Conservation (phyloP, 495 filamentous ascomycete genomes). For the Aspergillus coremiiformis region DNA sequence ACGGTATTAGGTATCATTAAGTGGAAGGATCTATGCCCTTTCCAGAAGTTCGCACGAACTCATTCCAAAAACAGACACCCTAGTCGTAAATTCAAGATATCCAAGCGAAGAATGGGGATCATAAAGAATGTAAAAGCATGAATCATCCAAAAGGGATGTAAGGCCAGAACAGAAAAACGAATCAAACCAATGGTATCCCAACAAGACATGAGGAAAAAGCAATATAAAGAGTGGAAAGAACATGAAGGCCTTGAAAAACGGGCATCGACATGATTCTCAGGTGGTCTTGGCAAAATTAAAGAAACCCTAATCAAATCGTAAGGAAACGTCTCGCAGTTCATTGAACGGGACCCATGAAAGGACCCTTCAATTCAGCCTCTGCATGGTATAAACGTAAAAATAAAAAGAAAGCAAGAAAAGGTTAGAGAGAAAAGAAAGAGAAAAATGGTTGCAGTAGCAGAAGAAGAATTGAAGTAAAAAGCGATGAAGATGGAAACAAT, state of each 20-base stretch:
- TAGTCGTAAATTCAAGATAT: background rate
- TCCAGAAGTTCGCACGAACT: background rate
- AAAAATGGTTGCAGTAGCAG: conserved; percentile 1
- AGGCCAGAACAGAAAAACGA: conserved; percentile 6
- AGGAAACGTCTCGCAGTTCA: background rate
- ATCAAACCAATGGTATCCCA: conserved; percentile 16
- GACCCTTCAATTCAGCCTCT: background rate
- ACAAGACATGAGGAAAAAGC: conserved; percentile 11
- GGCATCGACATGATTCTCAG: background rate
- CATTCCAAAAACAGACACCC: conserved; percentile 6
- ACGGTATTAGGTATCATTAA: conserved; percentile 16
- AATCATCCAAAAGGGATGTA: conserved; percentile 8
- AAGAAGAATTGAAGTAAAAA: conserved; percentile 9
- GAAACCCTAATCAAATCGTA: background rate
- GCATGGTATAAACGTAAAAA: background rate
- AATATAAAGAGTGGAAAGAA: background rate
- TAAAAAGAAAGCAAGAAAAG: background rate
- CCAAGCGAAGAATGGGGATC: conserved; percentile 1
- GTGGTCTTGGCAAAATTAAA: background rate
- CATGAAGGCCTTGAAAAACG: background rate
- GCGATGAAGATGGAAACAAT: conserved; percentile 6
- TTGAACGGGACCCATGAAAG: background rate
- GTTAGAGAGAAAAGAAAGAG: background rate
- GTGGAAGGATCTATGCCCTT: conserved; percentile 6
- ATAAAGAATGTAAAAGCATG: conserved; percentile 4